Base-by-base conservation (phyloP, 345 rosid genomes). In the Adansonia digitata region DNA sequence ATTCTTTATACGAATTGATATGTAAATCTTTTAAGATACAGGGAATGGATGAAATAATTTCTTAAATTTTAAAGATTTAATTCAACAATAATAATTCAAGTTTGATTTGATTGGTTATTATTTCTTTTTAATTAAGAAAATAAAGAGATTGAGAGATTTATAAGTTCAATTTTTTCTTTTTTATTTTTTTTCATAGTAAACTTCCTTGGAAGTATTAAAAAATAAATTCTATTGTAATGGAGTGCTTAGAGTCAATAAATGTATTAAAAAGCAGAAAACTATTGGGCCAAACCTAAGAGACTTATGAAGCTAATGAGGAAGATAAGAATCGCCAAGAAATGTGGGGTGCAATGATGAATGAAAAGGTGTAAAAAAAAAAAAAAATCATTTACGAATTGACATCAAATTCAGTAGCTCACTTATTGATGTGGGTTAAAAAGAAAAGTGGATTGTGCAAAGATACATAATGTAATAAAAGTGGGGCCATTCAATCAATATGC, bases 321-420 rank as follows among this genome's bases (percentile, higher is more conserved):
- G 71, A 66, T 67, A 43, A 67, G 53, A 46, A 42, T 14, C 4
- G 71, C 53, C 53, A 14, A 11, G 37, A 69, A 49, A 59, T 48
- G 56, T 2, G 34, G 69, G 46, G 65, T 55, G 68, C 42, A 67
- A 20, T 24, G 18, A 35, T n/a, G 63, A 2, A 20, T 52, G 57
- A 20, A 52, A 52, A n/a, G 5, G 15, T n/a, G 0, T 0, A 3
- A 5, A 37, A 10, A 35, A 7, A 27, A 17, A 15, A 17, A 7
- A 17, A 5, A 1, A 52, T 43, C n/a, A 37, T 56, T 29, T 2
- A 46, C 69, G 22, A 6, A 3, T 26, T 74, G 61, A 12, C 74
- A 64, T 60, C 68, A 71, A 78, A 74, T 72, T 74, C 77, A 69
- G 74, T 45, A 48, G 66, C 82, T 74, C 84, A 80, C 82, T 82